Conservation (phyloP, 2,329 filamentous ascomycete genomes). For the Talaromyces piceae region DNA sequence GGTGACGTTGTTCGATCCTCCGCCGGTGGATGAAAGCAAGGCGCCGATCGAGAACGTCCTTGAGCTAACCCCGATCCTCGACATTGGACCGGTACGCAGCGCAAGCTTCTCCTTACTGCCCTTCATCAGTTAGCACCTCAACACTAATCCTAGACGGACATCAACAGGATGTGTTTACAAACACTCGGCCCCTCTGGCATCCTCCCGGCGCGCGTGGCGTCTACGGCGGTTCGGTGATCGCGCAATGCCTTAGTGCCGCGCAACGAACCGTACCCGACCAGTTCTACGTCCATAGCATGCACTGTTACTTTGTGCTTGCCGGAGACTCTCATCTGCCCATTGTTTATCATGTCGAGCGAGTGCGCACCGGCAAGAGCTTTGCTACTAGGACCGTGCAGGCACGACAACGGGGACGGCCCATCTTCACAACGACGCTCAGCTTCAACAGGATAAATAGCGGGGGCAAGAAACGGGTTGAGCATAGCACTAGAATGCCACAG, state of each 20-base stretch:
- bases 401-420: slow-evolving; percentile 74
- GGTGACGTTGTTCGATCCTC: slow-evolving; percentile 65
- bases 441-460: slow-evolving; percentile 60
- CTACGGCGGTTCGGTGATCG: slow-evolving; percentile 88
- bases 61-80: slow-evolving; percentile 67
- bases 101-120: neutral
- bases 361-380: slow-evolving; percentile 83
- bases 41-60: slow-evolving; percentile 83
- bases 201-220: slow-evolving; percentile 87
- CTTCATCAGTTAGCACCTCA: neutral
- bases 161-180: slow-evolving; percentile 79
- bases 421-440: slow-evolving; percentile 92
- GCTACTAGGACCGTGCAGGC: slow-evolving; percentile 95
- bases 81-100: slow-evolving; percentile 54
- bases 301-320: slow-evolving; percentile 97
- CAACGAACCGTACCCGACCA: slow-evolving; percentile 73
- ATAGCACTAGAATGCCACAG: slow-evolving; percentile 56
- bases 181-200: slow-evolving; percentile 85
- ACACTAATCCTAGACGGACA: neutral
- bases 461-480: slow-evolving; percentile 52
- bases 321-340: slow-evolving; percentile 79
- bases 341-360: slow-evolving; percentile 88
- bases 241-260: slow-evolving; percentile 80
- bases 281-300: slow-evolving; percentile 89
- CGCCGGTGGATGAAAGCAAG: slow-evolving; percentile 62